Evolutionary conservation across 495 filamentous ascomycete species (phyloP).

Genomic region (Clohesyomyces aquaticus): DNA sequence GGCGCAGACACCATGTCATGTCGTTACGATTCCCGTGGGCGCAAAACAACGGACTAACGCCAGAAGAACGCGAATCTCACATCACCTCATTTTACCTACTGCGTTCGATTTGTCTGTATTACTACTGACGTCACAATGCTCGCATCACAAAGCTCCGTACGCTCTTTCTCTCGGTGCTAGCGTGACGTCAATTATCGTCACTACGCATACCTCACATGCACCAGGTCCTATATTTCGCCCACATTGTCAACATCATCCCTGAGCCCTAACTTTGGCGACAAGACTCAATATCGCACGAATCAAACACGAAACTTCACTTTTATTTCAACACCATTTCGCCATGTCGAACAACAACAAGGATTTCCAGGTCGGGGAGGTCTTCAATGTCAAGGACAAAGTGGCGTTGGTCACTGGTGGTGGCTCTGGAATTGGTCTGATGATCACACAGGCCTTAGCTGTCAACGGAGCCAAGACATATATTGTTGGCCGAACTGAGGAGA

Average conservation of each 20-base stretch:
- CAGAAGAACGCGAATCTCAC: background rate
- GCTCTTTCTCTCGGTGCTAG: background rate
- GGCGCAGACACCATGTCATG: too few species aligned
- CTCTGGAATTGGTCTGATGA: slow-evolving; percentile 45
- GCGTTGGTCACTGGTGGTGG: slow-evolving; percentile 60
- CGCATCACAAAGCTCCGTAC: background rate
- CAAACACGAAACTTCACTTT: background rate
- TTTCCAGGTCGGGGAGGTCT: slow-evolving; percentile 56
- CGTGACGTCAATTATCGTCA: background rate
- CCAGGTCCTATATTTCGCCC: background rate
- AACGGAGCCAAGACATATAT: slow-evolving; percentile 63
- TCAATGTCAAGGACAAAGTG: slow-evolving; percentile 61
- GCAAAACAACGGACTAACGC: too few species aligned
- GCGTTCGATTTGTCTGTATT: background rate
- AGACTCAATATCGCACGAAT: background rate
- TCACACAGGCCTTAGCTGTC: slow-evolving; percentile 60
- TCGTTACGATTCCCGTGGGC: too few species aligned
- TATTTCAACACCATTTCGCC: slow-evolving; percentile 5
- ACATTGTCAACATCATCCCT: too few species aligned
- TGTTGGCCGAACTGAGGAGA: slow-evolving; percentile 59
- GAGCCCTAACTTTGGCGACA: too few species aligned
- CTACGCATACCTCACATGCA: background rate
- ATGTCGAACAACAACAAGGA: slow-evolving; percentile 52
- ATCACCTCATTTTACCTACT: background rate
- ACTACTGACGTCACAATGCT: background rate